Base-by-base conservation (phyloP, 495 filamentous ascomycete genomes). In the Paragyromitra xinjiangensis region DNA sequence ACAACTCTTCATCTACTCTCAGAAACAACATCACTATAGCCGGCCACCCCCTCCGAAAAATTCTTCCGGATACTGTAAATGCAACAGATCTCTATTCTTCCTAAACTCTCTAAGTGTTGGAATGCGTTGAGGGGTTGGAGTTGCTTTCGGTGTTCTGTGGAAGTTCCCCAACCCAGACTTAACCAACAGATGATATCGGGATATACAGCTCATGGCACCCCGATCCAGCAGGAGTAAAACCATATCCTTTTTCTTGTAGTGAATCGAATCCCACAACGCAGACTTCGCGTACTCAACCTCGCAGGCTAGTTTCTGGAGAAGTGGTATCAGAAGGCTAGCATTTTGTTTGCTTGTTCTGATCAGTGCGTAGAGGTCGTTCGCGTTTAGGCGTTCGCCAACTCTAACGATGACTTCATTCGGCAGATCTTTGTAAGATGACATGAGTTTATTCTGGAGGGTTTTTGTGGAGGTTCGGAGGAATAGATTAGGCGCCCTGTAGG, bases 391-490 rank as follows among this genome's bases (percentile, higher is more conserved):
- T 34, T 66, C 50, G 70, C 61, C 29, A 34, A 73, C 48, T 26
- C 1, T 19, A 39, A 66, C 19, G 45, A 73, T 34, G 69, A 73
- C 29, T 50, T 69, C 66, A 14, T 26, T 58, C n/a, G 66, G 66
- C 8, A 68, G 64, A 8, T 24, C 22, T 19, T 19, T n/a, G 22
- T 22, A 45, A n/a, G 62, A 64, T 5, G 19, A 24, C 62, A 64
- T 45, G 44, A 48, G 44, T 12, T 48, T 11, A 48, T 12, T 16
- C 8, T 48, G 44, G 44, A 48, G 44, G 4, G 40, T 34, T 34
- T 34, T 40, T 64, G 62, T 3, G 22, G n/a, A 14, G 19, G 37
- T n/a, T 12, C 1, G 40, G 40, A 14, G 50, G 19, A n/a, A 53
- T 53, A 22, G 50, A n/a, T 53, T 19, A 22, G 50, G 7, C 48